Percentiles rank a stretch among this genome's conserved stretches.
Evolutionary conservation across 805 yeast genomes (phyloP).

Genomic region (Yarrowia phangngaensis): DNA sequence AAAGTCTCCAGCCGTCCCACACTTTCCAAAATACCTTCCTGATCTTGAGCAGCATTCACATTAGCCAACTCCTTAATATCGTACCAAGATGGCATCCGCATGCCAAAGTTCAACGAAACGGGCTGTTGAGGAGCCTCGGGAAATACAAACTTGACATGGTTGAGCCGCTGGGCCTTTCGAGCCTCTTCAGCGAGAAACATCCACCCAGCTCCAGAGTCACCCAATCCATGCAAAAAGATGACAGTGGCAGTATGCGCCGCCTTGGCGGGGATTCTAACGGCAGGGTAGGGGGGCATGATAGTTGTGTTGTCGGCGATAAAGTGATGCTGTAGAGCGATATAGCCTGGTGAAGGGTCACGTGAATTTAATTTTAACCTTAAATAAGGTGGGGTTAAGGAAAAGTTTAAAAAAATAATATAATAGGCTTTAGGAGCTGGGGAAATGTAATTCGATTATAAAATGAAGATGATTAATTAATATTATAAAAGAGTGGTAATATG

Average conservation of each 20-base stretch:
- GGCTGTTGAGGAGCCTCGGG: conserved; percentile 84
- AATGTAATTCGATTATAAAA: too few relatives aligned
- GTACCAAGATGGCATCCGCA: conserved; percentile 80
- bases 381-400: too few relatives aligned
- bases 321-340: too few relatives aligned
- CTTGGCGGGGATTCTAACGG: conserved; percentile 40
- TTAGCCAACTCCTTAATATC: conserved; percentile 51
- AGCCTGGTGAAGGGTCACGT: too few relatives aligned
- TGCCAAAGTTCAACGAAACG: conserved; percentile 64
- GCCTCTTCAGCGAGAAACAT: conserved; percentile 68
- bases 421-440: too few relatives aligned
- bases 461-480: too few relatives aligned
- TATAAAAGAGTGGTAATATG: too few relatives aligned
- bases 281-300: conserved; percentile 21
- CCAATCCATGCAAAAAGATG: conserved; percentile 83
- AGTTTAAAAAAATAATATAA: too few relatives aligned
- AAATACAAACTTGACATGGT: conserved; percentile 67
- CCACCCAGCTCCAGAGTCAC: conserved; percentile 92
- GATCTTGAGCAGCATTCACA: conserved; percentile 38
- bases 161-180: conserved; percentile 43
- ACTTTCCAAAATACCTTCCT: conserved; percentile 41
- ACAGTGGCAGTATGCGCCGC: conserved; percentile 56
- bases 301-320: too few relatives aligned
- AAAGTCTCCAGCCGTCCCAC: conserved; percentile 37
- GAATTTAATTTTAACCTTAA: too few relatives aligned